Percentiles rank a stretch among this genome's conserved stretches.
phyloP scores from a whole-genome alignment of 305 asterid genomes.

The Rubia peregrina region DNA sequence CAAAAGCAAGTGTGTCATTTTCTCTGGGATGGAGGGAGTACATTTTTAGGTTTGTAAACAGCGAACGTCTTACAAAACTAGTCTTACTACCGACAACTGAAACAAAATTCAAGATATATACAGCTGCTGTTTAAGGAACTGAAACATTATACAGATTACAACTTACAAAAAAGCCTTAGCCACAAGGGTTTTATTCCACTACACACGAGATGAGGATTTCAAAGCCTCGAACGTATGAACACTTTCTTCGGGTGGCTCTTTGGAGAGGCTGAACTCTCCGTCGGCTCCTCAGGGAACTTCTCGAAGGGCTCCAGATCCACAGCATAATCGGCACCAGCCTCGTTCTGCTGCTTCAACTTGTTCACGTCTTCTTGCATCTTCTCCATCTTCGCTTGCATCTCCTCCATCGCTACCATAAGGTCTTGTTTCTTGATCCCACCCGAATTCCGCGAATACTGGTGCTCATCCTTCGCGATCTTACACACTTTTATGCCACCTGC shows the following conservation, averaged over 20 bases:
- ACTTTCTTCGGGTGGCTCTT: conserved; percentile 30
- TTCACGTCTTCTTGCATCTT: conserved; percentile 40
- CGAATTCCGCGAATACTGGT: conserved; percentile 24
- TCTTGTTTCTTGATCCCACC: conserved; percentile 27
- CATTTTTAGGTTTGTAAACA: no score
- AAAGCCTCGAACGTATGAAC: conserved; percentile 63
- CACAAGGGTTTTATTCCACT: not conserved
- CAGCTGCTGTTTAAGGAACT: not conserved
- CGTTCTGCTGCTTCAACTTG: conserved; percentile 27
- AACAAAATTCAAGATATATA: not conserved
- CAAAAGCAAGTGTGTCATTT: no score
- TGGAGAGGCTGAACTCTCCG: conserved; percentile 26
- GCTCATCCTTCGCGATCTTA: conserved; percentile 35
- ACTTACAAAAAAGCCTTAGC: not conserved
- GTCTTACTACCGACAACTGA: no score
- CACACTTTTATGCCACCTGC: conserved; percentile 44
- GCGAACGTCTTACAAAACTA: no score
- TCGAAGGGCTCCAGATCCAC: conserved; percentile 29
- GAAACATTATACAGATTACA: not conserved
- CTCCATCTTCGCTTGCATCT: conserved; percentile 58
- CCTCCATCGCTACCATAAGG: conserved; percentile 35
- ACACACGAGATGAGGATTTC: conserved; percentile 8
- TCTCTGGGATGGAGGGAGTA: no score
- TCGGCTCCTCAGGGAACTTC: conserved; percentile 31
- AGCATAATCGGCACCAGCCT: conserved; percentile 22